A percentile compares a stretch with the other conserved stretches of the same genome.
These are phyloP conservation scores for Podospora bellae-mahoneyi DNA, from an alignment of 495 filamentous ascomycete species.

Conservation along the genomic window DNA sequence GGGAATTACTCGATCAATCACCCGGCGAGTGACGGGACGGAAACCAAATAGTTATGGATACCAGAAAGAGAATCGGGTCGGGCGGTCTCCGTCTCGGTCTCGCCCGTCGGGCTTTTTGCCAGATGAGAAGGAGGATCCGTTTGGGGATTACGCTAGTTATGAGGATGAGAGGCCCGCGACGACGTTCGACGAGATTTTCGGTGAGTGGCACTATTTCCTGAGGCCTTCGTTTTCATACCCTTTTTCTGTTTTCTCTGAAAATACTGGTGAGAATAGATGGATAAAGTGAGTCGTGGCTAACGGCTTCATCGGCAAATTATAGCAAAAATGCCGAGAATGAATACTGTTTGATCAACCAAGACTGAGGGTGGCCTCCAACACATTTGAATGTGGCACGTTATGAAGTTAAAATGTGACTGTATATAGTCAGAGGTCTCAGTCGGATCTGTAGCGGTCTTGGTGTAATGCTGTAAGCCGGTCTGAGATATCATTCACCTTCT, in stretches of 20 bases:
- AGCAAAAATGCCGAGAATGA: not conserved
- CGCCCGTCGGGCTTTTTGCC: not conserved
- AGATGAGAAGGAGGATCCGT: not conserved
- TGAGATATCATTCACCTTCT: too few species aligned
- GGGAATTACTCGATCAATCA: not conserved
- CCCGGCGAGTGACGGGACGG: not conserved
- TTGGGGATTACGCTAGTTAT: not conserved
- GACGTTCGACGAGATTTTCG: not conserved
- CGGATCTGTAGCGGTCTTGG: too few species aligned
- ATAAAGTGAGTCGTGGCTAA: not conserved
- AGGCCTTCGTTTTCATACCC: not conserved
- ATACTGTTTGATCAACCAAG: not conserved
- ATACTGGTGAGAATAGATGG: not conserved
- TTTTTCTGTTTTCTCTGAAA: not conserved
- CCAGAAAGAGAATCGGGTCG: not conserved
- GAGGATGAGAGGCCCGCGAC: not conserved
- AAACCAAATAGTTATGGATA: not conserved
- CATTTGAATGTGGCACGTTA: too few species aligned
- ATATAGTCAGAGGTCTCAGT: too few species aligned
- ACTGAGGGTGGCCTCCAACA: not conserved
- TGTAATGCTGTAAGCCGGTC: too few species aligned
- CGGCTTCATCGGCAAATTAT: not conserved
- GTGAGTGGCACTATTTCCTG: not conserved
- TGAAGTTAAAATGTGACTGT: too few species aligned
- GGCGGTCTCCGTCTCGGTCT: not conserved